Evolutionary conservation across 257 asterid species (phyloP).

Genomic region (Ehretia macrophylla): DNA sequence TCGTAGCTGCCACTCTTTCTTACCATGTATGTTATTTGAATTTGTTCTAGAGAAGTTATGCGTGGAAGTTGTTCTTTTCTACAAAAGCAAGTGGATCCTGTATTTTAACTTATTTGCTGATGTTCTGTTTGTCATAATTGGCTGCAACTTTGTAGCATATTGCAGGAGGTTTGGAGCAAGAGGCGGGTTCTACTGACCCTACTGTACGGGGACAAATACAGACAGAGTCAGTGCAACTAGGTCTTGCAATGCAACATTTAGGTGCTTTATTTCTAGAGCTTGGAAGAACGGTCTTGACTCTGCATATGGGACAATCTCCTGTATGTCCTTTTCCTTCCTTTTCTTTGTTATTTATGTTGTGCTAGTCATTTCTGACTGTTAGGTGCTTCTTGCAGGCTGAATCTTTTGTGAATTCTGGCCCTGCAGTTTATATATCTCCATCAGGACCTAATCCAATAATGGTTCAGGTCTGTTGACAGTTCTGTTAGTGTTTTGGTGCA

Average conservation of each 20-base stretch:
- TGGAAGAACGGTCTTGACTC: slow-evolving; percentile 86
- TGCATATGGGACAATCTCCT: slow-evolving; percentile 80
- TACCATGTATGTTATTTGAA: no score
- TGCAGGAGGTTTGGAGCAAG: slow-evolving; percentile 71
- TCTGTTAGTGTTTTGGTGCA: background rate
- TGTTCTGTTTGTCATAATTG: slow-evolving; percentile 21
- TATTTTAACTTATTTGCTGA: background rate
- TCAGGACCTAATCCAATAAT: slow-evolving; percentile 95
- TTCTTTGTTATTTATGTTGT: slow-evolving; percentile 1
- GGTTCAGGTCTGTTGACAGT: slow-evolving; percentile 74
- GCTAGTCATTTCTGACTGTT: slow-evolving; percentile 10
- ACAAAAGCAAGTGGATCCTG: no score
- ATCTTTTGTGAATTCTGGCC: slow-evolving; percentile 86
- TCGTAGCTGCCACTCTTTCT: no score
- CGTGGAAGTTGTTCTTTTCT: no score
- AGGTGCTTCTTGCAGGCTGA: slow-evolving; percentile 59
- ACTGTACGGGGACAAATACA: slow-evolving; percentile 68
- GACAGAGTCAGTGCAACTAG: slow-evolving; percentile 57
- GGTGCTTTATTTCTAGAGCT: slow-evolving; percentile 91
- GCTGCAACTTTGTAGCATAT: slow-evolving; percentile 46
- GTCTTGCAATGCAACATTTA: slow-evolving; percentile 85
- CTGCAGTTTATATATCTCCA: slow-evolving; percentile 91
- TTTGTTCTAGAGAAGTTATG: no score
- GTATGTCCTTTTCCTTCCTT: slow-evolving; percentile 41
- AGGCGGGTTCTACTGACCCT: slow-evolving; percentile 59